Evolutionary conservation across 352 stramenopile genomes (phyloP).

Genomic region (Pythium dissimile): DNA sequence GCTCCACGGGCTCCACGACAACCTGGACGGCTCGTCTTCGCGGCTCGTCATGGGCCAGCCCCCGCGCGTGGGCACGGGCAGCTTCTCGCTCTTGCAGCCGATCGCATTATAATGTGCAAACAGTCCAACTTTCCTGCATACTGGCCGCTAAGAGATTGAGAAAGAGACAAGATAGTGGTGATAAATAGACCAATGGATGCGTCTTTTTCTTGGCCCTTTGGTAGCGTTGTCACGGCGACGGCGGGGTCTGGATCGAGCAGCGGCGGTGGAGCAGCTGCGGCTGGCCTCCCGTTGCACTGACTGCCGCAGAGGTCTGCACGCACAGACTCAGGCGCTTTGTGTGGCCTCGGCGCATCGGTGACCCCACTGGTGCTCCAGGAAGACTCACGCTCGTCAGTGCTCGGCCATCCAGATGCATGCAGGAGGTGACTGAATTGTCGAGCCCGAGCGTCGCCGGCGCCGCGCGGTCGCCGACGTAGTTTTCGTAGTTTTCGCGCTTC

Average conservation of each 20-base stretch:
- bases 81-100: conserved; percentile 92
- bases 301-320: too few relatives aligned
- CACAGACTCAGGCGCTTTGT: conserved; percentile 42
- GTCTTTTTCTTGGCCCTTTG: background rate
- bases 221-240: background rate
- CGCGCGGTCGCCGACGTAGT: conserved; percentile 51
- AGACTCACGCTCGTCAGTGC: background rate
- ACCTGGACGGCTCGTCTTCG: conserved; percentile 91
- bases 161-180: background rate
- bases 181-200: conserved; percentile 5
- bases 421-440: background rate
- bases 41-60: conserved; percentile 95
- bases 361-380: too few relatives aligned
- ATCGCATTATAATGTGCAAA: conserved; percentile 58
- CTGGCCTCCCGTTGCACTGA: too few relatives aligned
- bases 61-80: conserved; percentile 93
- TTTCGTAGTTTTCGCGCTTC: conserved; percentile 71
- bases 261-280: conserved; percentile 34
- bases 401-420: background rate
- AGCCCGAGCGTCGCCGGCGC: background rate
- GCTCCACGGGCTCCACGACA: conserved; percentile 86
- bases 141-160: background rate
- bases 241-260: conserved; percentile 37
- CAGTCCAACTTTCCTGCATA: background rate
- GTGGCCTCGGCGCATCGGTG: conserved; percentile 13